Base-by-base conservation (phyloP, 164 flowering plant species). In the Vitis rupestris region DNA sequence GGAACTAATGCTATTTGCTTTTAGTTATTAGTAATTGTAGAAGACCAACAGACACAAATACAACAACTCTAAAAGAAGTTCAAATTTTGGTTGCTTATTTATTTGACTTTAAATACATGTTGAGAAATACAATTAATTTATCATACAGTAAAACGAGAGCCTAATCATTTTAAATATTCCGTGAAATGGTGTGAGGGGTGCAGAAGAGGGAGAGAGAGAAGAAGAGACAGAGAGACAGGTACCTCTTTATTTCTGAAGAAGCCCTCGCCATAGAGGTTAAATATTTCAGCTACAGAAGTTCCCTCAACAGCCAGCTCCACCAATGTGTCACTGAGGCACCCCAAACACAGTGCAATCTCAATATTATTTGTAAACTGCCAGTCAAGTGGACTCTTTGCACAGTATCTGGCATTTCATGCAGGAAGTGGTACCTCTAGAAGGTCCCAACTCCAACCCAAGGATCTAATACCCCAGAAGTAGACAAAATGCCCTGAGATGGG, bases 181-280 rank as follows among this genome's bases (percentile, higher is more conserved):
- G 27, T 23, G 27, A 23, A 23, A 23, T 2, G 2, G 27, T 23
- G 27, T 23, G 27, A 23, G 27, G 27, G 27, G 27, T 23, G 27
- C 27, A 23, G 2, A 23, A 23, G 27, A 23, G 51, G 16, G 10
- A 0, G 19, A 14, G 65, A 16, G 66, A 19, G 57, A 51, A 16
- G 17, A 9, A 23, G 56, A 50, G 37, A 50, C 17, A 4, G 57
- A 64, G 27, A 23, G 27, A 23, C 27, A 23, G 2, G 47, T 3
- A 83, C 85, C 87, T 84, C 87, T 56, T 74, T 82, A 10, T 76
- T 76, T 72, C 87, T 78, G 75, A 84, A 84, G 68, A 71, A 82
- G 6, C 70, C 71, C 51, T 84, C 87, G 44, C 87, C 87, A 61
- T 80, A 71, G 11, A 61, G 79, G 52, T 78, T 72, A 64, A 84